Conservation (phyloP, 345 rosid species). For the Rhizophora apiculata region DNA sequence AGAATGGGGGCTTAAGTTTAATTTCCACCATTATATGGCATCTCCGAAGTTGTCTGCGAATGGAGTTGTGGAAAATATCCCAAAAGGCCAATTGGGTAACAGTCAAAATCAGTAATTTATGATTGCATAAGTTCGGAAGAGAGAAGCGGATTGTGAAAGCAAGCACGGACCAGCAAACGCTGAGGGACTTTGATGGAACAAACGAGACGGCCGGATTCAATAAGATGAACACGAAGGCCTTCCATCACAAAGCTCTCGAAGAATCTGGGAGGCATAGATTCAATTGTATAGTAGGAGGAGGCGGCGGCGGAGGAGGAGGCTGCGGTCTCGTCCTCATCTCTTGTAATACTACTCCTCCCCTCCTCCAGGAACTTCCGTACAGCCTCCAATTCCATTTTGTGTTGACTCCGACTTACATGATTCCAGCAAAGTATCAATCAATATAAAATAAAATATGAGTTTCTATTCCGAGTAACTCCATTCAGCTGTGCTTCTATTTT, state of each 20-base stretch:
- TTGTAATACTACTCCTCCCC: neutral
- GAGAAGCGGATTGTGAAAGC: neutral
- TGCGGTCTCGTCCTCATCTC: constrained; percentile 25
- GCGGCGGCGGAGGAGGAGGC: neutral
- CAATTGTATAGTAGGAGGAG: constrained; percentile 6
- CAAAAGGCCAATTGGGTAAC: neutral
- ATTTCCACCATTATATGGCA: no score
- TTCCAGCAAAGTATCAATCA: no score
- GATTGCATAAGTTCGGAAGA: neutral
- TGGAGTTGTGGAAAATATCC: no score
- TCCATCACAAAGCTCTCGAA: constrained; percentile 56
- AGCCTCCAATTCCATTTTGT: constrained; percentile 47
- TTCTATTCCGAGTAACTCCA: no score
- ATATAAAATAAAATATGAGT: no score
- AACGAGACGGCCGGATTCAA: constrained; percentile 67
- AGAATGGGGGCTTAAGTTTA: no score
- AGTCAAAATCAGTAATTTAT: neutral
- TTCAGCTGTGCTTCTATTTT: no score
- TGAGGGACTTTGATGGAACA: constrained; percentile 76
- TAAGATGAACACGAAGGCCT: constrained; percentile 60
- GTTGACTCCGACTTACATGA: neutral
- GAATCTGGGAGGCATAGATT: constrained; percentile 45
- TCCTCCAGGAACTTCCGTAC: constrained; percentile 65
- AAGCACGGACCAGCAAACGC: constrained; percentile 57
- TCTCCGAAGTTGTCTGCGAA: no score